Conservation (phyloP, 2,329 filamentous ascomycete genomes). For the Penicillium sp. region DNA sequence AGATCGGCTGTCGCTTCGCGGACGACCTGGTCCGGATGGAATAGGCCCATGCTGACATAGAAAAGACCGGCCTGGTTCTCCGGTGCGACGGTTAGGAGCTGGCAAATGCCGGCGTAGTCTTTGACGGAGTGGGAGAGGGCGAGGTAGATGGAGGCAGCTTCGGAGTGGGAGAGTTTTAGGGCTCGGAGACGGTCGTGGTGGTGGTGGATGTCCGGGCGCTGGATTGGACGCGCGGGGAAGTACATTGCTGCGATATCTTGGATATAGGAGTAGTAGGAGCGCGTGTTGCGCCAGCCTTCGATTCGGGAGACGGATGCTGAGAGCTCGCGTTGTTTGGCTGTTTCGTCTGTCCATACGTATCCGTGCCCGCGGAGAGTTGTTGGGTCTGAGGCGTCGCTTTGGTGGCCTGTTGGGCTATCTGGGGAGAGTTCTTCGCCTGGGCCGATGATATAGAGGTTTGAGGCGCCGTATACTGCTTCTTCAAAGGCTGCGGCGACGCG, state of each 20-base stretch:
- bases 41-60: slow-evolving; percentile 84
- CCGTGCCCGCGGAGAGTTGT: slow-evolving; percentile 74
- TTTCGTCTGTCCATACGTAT: slow-evolving; percentile 90
- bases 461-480: slow-evolving; percentile 90
- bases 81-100: slow-evolving; percentile 76
- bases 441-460: slow-evolving; percentile 75
- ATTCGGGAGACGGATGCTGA: slow-evolving; percentile 89
- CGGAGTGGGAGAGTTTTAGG: slow-evolving; percentile 70
- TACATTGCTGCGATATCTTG: slow-evolving; percentile 57
- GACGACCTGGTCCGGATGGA: slow-evolving; percentile 82
- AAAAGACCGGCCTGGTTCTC: slow-evolving; percentile 87
- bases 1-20: slow-evolving; percentile 74
- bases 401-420: slow-evolving; percentile 49
- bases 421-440: slow-evolving; percentile 62
- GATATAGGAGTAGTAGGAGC: slow-evolving; percentile 94
- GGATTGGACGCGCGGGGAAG: slow-evolving; percentile 39
- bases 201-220: slow-evolving; percentile 71
- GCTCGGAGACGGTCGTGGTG: slow-evolving; percentile 87
- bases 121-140: slow-evolving; percentile 73
- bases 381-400: slow-evolving; percentile 38
- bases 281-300: slow-evolving; percentile 93
- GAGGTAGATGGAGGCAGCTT: slow-evolving; percentile 81
- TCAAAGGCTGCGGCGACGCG: slow-evolving; percentile 91
- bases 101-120: slow-evolving; percentile 79
- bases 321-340: slow-evolving; percentile 76